These are phyloP conservation scores for Byssochlamys sp. DNA, from an alignment of 2,329 filamentous ascomycete species.

Conservation along the genomic window DNA sequence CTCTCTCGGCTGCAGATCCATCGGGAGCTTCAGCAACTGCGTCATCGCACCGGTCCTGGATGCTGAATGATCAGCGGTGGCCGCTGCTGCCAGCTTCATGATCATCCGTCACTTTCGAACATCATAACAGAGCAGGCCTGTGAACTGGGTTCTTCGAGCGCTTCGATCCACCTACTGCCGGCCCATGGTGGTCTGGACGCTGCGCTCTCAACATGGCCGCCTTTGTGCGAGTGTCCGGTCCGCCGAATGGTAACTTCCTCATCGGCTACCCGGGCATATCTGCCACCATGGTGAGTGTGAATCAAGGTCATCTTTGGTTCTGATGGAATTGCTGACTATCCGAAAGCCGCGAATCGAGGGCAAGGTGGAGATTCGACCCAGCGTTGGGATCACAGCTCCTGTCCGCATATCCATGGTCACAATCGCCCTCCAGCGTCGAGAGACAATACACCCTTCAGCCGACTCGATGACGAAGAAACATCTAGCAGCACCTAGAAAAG, in stretches of 20 bases:
- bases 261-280: conserved; percentile 97
- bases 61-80: background rate
- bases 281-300: conserved; percentile 72
- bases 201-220: conserved; percentile 51
- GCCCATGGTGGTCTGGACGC: conserved; percentile 33
- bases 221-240: conserved; percentile 91
- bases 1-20: background rate
- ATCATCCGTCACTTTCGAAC: background rate
- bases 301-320: background rate
- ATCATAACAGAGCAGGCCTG: background rate
- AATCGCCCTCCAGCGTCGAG: conserved; percentile 83
- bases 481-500: conserved; percentile 77
- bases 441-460: conserved; percentile 92
- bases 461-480: conserved; percentile 90
- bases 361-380: conserved; percentile 89
- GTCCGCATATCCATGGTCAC: conserved; percentile 87
- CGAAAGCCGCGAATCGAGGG: conserved; percentile 85
- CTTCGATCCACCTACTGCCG: conserved; percentile 1
- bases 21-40: background rate
- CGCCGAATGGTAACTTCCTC: conserved; percentile 91
- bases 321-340: conserved; percentile 11
- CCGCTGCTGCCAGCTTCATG: background rate
- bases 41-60: background rate
- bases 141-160: background rate
- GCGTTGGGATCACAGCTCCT: conserved; percentile 73